Percentiles rank a stretch among this genome's conserved stretches.
These are phyloP conservation scores for Phytophthora sansomeana DNA, from an alignment of 352 stramenopile species.

Conservation along the genomic window DNA sequence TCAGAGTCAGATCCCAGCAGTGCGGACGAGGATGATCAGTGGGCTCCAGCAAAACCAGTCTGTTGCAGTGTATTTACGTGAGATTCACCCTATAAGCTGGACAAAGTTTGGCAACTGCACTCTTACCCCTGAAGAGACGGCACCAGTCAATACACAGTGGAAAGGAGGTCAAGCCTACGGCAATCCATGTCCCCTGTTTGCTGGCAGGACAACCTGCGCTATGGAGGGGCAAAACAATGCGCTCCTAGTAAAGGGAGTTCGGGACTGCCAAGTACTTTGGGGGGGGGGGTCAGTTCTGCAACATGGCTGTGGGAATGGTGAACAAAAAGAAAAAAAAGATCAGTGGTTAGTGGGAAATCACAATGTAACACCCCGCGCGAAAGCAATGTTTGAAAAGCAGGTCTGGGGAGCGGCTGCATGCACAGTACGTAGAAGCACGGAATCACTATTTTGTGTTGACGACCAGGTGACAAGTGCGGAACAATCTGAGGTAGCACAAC, in stretches of 20 bases:
- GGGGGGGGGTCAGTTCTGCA: too few relatives aligned
- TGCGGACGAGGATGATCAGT: too few relatives aligned
- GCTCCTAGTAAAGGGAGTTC: too few relatives aligned
- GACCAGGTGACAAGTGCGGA: too few relatives aligned
- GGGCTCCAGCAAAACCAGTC: too few relatives aligned
- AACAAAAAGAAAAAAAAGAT: not conserved
- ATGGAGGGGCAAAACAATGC: too few relatives aligned
- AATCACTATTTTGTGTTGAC: too few relatives aligned
- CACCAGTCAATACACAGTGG: not conserved
- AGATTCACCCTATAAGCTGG: constrained; percentile 23
- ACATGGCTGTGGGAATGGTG: not conserved
- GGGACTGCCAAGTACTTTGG: too few relatives aligned
- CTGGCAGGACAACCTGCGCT: not conserved
- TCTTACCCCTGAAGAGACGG: not conserved
- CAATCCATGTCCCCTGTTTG: not conserved
- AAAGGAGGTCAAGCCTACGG: not conserved
- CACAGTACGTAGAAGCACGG: constrained; percentile 7
- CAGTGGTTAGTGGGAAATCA: not conserved
- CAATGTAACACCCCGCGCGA: constrained; percentile 6
- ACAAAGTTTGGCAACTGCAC: constrained; percentile 11
- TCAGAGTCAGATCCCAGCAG: too few relatives aligned
- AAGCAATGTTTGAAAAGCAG: constrained; percentile 10
- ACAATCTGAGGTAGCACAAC: too few relatives aligned
- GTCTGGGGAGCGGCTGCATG: constrained; percentile 5
- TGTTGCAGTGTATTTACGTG: too few relatives aligned